These are phyloP conservation scores for Neodidymelliopsis sp. DNA, from an alignment of 2,329 filamentous ascomycete species.

Conservation along the genomic window DNA sequence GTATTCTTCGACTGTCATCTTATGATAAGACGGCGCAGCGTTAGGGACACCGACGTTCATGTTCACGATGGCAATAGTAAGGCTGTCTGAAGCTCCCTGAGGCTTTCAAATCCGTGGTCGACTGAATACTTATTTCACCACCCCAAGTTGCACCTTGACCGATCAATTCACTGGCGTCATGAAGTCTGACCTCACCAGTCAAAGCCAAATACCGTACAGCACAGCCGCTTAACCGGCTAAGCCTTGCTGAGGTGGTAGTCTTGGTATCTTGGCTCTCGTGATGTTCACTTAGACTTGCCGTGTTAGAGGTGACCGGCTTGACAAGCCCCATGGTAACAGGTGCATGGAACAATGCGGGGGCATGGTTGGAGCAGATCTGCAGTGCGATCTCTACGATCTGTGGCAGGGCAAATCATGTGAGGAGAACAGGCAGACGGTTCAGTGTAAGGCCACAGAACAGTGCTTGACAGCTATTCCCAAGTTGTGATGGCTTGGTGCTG, in stretches of 20 bases:
- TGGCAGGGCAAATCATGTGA: constrained; percentile 1
- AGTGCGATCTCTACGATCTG: constrained; percentile 7
- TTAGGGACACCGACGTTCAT: constrained; percentile 3
- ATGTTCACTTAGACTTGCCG: constrained; percentile 14
- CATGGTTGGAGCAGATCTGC: constrained; percentile 6
- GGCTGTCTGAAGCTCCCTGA: not conserved
- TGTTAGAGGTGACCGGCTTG: constrained; percentile 4
- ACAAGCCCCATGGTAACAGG: constrained; percentile 6
- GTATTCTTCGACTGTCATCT: constrained; percentile 11
- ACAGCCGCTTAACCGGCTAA: constrained; percentile 13
- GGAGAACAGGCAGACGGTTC: not conserved
- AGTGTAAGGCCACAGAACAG: not conserved
- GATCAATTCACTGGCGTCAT: constrained; percentile 8
- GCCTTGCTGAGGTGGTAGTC: constrained; percentile 3
- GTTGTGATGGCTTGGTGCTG: constrained; percentile 4
- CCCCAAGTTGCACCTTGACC: not conserved
- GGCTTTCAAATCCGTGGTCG: not conserved
- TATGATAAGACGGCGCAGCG: constrained; percentile 2
- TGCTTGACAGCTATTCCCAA: not conserved
- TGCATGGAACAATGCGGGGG: constrained; percentile 2
- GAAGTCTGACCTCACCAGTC: constrained; percentile 1
- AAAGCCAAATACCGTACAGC: not conserved
- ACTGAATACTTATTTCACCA: constrained; percentile 2
- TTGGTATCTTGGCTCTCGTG: constrained; percentile 9
- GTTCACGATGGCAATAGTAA: not conserved